phyloP scores from a whole-genome alignment of 2,329 filamentous ascomycete genomes.

The Zymoseptoria brevis region DNA sequence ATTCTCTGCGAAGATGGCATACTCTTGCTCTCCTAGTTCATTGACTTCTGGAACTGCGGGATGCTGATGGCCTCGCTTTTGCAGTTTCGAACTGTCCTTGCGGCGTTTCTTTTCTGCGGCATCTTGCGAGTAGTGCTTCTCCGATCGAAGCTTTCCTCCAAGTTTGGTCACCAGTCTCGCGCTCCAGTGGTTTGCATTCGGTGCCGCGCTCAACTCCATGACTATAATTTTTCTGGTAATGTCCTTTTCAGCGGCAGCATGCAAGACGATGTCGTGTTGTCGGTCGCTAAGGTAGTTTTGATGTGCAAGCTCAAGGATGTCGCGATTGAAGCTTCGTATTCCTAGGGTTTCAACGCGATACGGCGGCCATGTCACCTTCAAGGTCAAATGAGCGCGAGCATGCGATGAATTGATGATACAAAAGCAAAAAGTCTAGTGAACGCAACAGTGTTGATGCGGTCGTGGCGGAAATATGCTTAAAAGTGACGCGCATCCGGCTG shows the following conservation, averaged over 20 bases:
- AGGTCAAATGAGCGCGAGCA: not conserved
- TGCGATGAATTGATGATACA: not conserved
- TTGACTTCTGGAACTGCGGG: conserved; percentile 18
- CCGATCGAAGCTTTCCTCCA: conserved; percentile 22
- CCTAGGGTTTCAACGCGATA: not conserved
- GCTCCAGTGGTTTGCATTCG: conserved; percentile 23
- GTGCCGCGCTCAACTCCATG: conserved; percentile 23
- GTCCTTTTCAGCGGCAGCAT: not conserved
- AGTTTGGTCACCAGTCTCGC: conserved; percentile 23
- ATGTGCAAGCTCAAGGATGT: not conserved
- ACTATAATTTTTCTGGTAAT: not conserved
- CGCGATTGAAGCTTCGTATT: not conserved
- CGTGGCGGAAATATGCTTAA: not conserved
- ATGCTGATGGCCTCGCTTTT: conserved; percentile 13
- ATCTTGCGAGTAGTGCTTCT: conserved; percentile 23
- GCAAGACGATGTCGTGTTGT: not conserved
- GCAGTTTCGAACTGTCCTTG: conserved; percentile 15
- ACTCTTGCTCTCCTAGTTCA: conserved; percentile 29
- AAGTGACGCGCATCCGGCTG: not conserved
- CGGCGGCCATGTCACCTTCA: not conserved
- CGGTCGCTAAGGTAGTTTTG: not conserved
- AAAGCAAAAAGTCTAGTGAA: not conserved
- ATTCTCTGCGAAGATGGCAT: conserved; percentile 23
- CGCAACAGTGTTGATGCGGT: not conserved
- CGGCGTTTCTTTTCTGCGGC: conserved; percentile 21